Evolutionary conservation across 192 early-diverging fungal species (phyloP).

Genomic region (Rhizophagus sp.): DNA sequence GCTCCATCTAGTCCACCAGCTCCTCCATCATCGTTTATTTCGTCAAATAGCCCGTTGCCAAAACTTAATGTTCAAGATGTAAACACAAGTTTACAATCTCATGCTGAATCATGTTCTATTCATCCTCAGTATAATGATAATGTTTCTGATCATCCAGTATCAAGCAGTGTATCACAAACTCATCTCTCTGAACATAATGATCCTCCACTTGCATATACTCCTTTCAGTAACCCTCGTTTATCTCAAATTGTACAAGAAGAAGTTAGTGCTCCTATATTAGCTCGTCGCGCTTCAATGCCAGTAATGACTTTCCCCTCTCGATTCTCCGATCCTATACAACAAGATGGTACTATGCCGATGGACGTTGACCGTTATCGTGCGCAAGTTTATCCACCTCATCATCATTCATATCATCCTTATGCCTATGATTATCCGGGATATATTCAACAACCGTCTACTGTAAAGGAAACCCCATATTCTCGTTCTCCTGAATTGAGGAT

Average conservation of each 20-base stretch:
- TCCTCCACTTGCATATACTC: not conserved
- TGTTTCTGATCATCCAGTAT: slow-evolving; percentile 8
- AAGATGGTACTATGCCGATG: slow-evolving; percentile 29
- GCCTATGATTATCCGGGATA: slow-evolving; percentile 39
- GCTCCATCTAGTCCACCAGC: slow-evolving; percentile 47
- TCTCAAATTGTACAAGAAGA: slow-evolving; percentile 35
- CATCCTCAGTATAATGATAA: slow-evolving; percentile 3
- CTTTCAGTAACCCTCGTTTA: slow-evolving; percentile 27
- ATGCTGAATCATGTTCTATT: slow-evolving; percentile 6
- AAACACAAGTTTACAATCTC: slow-evolving; percentile 15
- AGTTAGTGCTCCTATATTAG: slow-evolving; percentile 25
- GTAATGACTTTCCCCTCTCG: slow-evolving; percentile 20
- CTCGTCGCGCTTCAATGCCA: slow-evolving; percentile 27
- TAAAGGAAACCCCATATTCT: slow-evolving; percentile 60
- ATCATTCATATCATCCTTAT: slow-evolving; percentile 30
- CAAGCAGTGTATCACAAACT: not conserved
- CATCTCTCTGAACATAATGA: slow-evolving; percentile 29
- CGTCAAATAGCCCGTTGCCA: slow-evolving; percentile 27
- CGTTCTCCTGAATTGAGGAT: slow-evolving; percentile 77
- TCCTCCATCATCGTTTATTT: slow-evolving; percentile 31
- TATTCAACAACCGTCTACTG: slow-evolving; percentile 3
- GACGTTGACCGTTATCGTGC: slow-evolving; percentile 27
- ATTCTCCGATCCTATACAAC: slow-evolving; percentile 20
- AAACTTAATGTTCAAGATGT: slow-evolving; percentile 34
- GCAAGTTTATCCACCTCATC: slow-evolving; percentile 22